Percentiles rank a stretch among this genome's conserved stretches.
Conservation (phyloP, 2,329 filamentous ascomycete genomes). For the Fusarium sp. region DNA sequence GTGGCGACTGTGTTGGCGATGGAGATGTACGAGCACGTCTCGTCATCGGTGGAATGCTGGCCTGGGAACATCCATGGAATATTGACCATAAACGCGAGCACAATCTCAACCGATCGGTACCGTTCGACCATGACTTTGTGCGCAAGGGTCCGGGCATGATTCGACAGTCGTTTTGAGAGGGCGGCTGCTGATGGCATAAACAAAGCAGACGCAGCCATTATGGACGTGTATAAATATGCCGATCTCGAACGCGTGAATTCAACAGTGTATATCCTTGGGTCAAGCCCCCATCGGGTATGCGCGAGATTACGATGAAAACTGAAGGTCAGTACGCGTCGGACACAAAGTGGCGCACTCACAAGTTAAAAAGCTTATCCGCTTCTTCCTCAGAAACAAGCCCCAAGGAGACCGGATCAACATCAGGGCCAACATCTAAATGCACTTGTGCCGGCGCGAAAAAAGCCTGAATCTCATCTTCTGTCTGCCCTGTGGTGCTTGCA, state of each 20-base stretch:
- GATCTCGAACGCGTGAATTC: constrained; percentile 75
- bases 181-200: constrained; percentile 74
- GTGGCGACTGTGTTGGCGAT: constrained; percentile 77
- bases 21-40: constrained; percentile 78
- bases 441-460: constrained; percentile 77
- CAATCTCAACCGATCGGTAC: constrained; percentile 78
- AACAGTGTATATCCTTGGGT: constrained; percentile 74
- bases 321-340: neutral
- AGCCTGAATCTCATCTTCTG: constrained; percentile 65
- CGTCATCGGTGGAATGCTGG: constrained; percentile 76
- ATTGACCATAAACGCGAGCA: constrained; percentile 80
- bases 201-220: constrained; percentile 75
- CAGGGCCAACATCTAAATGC: constrained; percentile 71
- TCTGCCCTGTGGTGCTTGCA: constrained; percentile 38
- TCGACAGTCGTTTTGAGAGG: constrained; percentile 73
- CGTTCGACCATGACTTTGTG: constrained; percentile 71
- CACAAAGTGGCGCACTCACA: constrained; percentile 59
- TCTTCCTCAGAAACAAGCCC: constrained; percentile 76
- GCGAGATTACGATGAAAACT: constrained; percentile 78
- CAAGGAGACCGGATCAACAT: constrained; percentile 76
- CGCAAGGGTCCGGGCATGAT: constrained; percentile 73
- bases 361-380: constrained; percentile 72
- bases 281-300: constrained; percentile 80
- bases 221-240: constrained; percentile 78
- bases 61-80: constrained; percentile 81